Conservation (phyloP, 2,329 filamentous ascomycete species). For the Hymenoscyphus repandus region DNA sequence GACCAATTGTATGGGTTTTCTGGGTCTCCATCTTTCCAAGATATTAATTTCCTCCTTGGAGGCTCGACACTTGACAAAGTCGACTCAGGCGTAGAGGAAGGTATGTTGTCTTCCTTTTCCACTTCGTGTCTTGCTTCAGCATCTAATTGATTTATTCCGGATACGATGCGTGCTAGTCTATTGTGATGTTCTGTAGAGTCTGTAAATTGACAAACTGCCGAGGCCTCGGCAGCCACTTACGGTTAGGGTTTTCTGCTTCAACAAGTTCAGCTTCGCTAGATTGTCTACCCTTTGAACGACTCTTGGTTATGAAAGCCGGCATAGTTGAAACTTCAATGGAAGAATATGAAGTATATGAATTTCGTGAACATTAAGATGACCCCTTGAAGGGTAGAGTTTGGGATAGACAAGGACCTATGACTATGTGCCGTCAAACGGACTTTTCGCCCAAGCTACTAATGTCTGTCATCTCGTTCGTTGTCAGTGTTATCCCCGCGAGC, state of each 20-base stretch:
- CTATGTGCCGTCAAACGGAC: neutral
- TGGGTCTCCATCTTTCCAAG: conserved; percentile 26
- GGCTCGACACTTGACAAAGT: conserved; percentile 16
- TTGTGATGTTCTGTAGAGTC: conserved; percentile 12
- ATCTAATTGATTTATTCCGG: conserved; percentile 37
- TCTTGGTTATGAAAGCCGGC: neutral
- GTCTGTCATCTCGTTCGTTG: neutral
- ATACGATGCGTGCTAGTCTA: conserved; percentile 19
- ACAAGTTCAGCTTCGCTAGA: conserved; percentile 12
- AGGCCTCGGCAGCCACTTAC: conserved; percentile 4
- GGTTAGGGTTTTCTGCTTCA: conserved; percentile 4
- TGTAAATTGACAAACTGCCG: neutral
- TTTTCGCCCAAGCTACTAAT: neutral
- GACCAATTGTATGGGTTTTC: conserved; percentile 31
- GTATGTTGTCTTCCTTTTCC: conserved; percentile 36
- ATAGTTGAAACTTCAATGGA: neutral
- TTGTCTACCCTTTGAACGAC: neutral
- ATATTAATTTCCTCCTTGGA: conserved; percentile 21
- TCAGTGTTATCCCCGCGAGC: conserved; percentile 6
- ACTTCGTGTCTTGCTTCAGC: conserved; percentile 37
- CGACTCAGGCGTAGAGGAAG: conserved; percentile 23
- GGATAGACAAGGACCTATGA: neutral
- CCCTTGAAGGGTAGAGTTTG: neutral
- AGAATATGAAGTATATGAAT: neutral
- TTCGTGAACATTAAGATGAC: neutral